A percentile compares a stretch with the other conserved stretches of the same genome.
These are phyloP conservation scores for Yamadazyma takamatsuzukensis DNA, from an alignment of 805 yeast species.

Conservation along the genomic window DNA sequence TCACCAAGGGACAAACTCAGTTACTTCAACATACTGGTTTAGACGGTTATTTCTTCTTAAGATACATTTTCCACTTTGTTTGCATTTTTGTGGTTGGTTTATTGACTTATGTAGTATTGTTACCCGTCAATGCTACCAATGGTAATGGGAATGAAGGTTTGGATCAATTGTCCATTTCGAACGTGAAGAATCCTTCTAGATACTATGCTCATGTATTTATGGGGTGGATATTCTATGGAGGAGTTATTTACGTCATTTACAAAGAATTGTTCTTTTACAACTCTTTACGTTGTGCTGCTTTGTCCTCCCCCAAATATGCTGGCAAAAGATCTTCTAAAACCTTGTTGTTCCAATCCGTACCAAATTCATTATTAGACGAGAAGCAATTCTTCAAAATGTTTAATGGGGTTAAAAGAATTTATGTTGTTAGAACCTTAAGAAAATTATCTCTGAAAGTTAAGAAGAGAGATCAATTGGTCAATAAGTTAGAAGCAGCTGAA, in stretches of 20 bases:
- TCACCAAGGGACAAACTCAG: slow-evolving; percentile 67
- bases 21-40: slow-evolving; percentile 83
- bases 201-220: slow-evolving; percentile 85
- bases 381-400: slow-evolving; percentile 70
- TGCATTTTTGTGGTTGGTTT: slow-evolving; percentile 43
- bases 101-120: slow-evolving; percentile 59
- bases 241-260: slow-evolving; percentile 67
- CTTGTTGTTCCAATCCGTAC: slow-evolving; percentile 80
- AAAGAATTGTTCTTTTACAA: slow-evolving; percentile 78
- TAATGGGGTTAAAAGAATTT: slow-evolving; percentile 77
- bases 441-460: slow-evolving; percentile 53
- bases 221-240: slow-evolving; percentile 75
- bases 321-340: slow-evolving; percentile 72
- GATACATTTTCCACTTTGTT: slow-evolving; percentile 65
- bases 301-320: slow-evolving; percentile 80
- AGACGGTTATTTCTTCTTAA: slow-evolving; percentile 89
- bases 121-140: slow-evolving; percentile 69
- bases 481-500: slow-evolving; percentile 64
- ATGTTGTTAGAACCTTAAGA: slow-evolving; percentile 68
- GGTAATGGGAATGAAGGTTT: slow-evolving; percentile 65
- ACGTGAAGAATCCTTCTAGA: slow-evolving; percentile 55
- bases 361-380: slow-evolving; percentile 69
- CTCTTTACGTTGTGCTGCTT: slow-evolving; percentile 70
- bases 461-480: slow-evolving; percentile 57
- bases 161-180: slow-evolving; percentile 74